Base-by-base conservation (phyloP, 179 eudicot genomes). In the Spergularia azorica region DNA sequence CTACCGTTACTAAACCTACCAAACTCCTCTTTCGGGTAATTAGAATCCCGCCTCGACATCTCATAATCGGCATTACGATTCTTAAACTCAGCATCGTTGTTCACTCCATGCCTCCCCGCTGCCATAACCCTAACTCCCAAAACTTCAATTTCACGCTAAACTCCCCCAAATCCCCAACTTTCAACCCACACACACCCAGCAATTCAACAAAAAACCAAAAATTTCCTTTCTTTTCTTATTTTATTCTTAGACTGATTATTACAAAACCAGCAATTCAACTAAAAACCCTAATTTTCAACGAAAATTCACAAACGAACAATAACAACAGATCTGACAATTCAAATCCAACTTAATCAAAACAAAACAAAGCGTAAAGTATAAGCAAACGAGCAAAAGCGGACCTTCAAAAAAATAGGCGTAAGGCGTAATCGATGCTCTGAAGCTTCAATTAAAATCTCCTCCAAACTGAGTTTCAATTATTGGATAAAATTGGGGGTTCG, bases 61-160 rank as follows among this genome's bases (percentile, higher is more conserved):
- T 84, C 85, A 41, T 81, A 81, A 77, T 85, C 89, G 12, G 85
- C 60, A 67, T 79, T 89, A 38, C 82, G 87, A 13, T 84, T 95
- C 67, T 80, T 85, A 58, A 77, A 77, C 50, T 87, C 92, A 69
- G 74, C 74, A 75, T 86, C 90, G 8, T 80, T 83, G 72, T 89
- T 80, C 14, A 81, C 87, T 52, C 88, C 92, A 71, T 80, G 75
- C 70, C 90, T 90, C 73, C 95, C 91, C 60, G 90, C 92, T 36
- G 93, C 97, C 97, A 95, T 93, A 63, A 79, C 56, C 15, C 74
- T 32, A 67, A 68, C 32, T 54, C 68, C 52, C 12, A 66, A 21
- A 74, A 17, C 1, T 46, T 59, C 6, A 48, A n/a, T 7, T 62
- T 73, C 62, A 3, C 41, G 32, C 66, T 46, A 50, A 56, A 36